These are phyloP conservation scores for Fusarium staphyleae DNA, from an alignment of 2,329 filamentous ascomycete genomes.

Conservation along the genomic window DNA sequence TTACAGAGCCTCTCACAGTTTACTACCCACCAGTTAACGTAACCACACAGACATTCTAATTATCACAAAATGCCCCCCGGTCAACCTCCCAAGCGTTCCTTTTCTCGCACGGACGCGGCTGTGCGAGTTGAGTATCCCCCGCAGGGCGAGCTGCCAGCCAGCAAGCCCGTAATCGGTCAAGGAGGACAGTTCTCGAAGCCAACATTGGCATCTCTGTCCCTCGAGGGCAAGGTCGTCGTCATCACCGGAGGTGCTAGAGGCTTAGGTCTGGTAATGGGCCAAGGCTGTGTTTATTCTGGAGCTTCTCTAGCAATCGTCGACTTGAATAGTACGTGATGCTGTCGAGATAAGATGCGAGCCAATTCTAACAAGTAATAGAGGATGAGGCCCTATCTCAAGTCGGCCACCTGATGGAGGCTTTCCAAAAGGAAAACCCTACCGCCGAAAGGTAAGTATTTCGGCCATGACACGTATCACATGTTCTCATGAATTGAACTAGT, in stretches of 20 bases:
- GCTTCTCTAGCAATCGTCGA: slow-evolving; percentile 91
- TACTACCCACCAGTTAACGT: not conserved
- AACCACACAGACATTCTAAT: not conserved
- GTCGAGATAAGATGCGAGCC: not conserved
- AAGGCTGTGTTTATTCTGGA: slow-evolving; percentile 86
- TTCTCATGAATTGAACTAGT: slow-evolving; percentile 47
- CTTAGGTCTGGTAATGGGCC: slow-evolving; percentile 89
- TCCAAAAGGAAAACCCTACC: slow-evolving; percentile 79
- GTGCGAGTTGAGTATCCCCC: slow-evolving; percentile 81
- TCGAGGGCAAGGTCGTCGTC: slow-evolving; percentile 81
- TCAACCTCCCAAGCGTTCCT: slow-evolving; percentile 44
- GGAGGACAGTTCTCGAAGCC: slow-evolving; percentile 83
- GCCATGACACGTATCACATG: fast-evolving
- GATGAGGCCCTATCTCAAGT: slow-evolving; percentile 84
- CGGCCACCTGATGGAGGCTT: slow-evolving; percentile 73
- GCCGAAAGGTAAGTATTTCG: slow-evolving; percentile 62
- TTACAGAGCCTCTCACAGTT: too few relatives aligned
- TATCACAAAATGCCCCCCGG: slow-evolving; percentile 27
- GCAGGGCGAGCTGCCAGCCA: slow-evolving; percentile 74
- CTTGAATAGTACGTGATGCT: slow-evolving; percentile 75
- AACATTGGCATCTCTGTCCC: slow-evolving; percentile 82
- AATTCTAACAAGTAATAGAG: slow-evolving; percentile 56
- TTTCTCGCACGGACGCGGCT: slow-evolving; percentile 79
- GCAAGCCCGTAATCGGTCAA: slow-evolving; percentile 73
- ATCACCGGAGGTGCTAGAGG: slow-evolving; percentile 92